Evolutionary conservation across 2,329 filamentous ascomycete genomes (phyloP).

Genomic region (Exophiala viscosa): DNA sequence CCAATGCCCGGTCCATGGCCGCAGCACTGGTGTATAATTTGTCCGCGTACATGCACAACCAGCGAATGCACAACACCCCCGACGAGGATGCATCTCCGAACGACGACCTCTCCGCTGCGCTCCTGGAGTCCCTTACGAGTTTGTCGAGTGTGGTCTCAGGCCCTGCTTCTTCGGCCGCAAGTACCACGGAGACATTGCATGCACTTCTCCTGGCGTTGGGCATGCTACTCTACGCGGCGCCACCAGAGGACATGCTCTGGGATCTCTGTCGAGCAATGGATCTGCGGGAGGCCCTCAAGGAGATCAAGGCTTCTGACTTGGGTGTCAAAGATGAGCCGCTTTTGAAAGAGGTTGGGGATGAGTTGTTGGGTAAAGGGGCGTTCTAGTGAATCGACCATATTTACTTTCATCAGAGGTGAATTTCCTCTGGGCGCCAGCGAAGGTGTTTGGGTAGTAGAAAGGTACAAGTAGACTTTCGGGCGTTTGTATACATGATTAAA

Average conservation of each 20-base stretch:
- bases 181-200: constrained; percentile 62
- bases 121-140: constrained; percentile 49
- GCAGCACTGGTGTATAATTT: constrained; percentile 83
- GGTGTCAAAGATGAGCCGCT: constrained; percentile 57
- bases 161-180: too few species aligned
- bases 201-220: constrained; percentile 75
- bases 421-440: neutral
- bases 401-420: neutral
- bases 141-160: too few species aligned
- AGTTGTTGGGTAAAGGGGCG: constrained; percentile 41
- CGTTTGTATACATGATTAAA: neutral
- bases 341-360: constrained; percentile 48
- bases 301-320: constrained; percentile 43
- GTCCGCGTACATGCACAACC: constrained; percentile 64
- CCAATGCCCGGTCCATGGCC: constrained; percentile 73
- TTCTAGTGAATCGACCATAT: constrained; percentile 6
- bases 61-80: constrained; percentile 55
- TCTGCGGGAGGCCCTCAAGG: constrained; percentile 59
- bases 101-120: constrained; percentile 69
- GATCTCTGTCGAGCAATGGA: constrained; percentile 78
- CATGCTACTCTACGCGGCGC: constrained; percentile 67
- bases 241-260: constrained; percentile 64
- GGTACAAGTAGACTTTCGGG: neutral
- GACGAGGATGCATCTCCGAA: constrained; percentile 36
- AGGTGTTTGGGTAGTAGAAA: neutral